Conservation (phyloP, 139 green algal genomes). For the Micractinium sp. region DNA sequence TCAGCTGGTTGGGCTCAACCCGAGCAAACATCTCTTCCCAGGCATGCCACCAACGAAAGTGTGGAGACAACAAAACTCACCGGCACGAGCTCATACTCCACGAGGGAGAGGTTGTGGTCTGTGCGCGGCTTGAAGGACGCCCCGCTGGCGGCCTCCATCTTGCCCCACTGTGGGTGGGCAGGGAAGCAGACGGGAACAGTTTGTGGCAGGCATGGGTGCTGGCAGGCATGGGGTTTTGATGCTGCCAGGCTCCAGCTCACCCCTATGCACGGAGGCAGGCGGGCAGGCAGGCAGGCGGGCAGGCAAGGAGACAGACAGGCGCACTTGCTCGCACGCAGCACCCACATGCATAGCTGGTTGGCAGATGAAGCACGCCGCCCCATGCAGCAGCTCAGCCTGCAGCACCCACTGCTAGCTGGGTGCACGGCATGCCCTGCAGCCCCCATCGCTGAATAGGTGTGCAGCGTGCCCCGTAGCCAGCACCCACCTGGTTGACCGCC, state of each 20-base stretch:
- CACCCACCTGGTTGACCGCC: slow-evolving; percentile 63
- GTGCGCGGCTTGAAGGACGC: slow-evolving; percentile 67
- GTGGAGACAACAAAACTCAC: too few relatives aligned
- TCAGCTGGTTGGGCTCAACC: too few relatives aligned
- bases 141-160: slow-evolving; percentile 64
- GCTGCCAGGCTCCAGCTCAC: too few relatives aligned
- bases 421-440: too few relatives aligned
- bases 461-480: background rate
- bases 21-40: too few relatives aligned
- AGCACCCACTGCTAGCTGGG: too few relatives aligned
- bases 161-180: slow-evolving; percentile 59
- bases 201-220: too few relatives aligned
- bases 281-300: background rate
- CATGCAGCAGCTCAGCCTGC: background rate
- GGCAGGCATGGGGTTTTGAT: background rate
- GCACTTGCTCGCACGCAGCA: background rate
- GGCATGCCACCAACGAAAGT: too few relatives aligned
- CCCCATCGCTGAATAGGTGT: background rate
- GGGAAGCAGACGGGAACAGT: background rate
- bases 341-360: too few relatives aligned
- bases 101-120: slow-evolving; percentile 88
- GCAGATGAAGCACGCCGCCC: too few relatives aligned
- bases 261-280: too few relatives aligned
- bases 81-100: slow-evolving; percentile 91
- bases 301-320: background rate